phyloP scores from a whole-genome alignment of 768 basidiomycete genomes.

The Fomitopsis serialis region DNA sequence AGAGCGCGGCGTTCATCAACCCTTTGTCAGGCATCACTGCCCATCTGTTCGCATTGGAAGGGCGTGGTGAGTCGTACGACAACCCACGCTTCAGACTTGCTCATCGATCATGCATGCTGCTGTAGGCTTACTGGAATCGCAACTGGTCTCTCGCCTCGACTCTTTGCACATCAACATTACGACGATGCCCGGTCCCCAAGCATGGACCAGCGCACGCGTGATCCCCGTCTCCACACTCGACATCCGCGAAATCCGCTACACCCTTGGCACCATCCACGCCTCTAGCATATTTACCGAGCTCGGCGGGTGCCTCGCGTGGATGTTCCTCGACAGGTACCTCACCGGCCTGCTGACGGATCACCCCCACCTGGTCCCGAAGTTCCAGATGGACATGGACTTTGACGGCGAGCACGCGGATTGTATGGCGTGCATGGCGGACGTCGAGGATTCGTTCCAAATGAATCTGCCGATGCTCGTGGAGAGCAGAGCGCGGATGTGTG shows the following conservation, averaged over 20 bases:
- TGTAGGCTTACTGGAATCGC: not conserved
- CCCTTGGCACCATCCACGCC: not conserved
- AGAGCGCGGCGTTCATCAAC: not conserved
- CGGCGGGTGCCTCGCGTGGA: not conserved
- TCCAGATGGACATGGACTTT: not conserved
- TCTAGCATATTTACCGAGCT: not conserved
- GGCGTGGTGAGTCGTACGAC: not conserved
- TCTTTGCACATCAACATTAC: not conserved
- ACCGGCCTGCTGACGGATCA: not conserved
- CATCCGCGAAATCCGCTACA: not conserved
- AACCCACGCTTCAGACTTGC: not conserved
- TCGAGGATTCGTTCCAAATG: not conserved
- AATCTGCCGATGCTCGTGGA: not conserved
- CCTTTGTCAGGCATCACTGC: not conserved
- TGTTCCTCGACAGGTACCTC: not conserved
- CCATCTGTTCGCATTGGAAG: not conserved
- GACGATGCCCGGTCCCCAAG: not conserved
- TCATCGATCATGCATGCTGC: not conserved
- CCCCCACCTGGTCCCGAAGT: not conserved
- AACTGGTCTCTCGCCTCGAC: not conserved
- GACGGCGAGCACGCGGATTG: not conserved
- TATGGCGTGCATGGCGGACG: not conserved
- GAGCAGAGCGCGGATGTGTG: not conserved
- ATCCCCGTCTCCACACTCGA: not conserved
- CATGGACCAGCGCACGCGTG: not conserved